Evolutionary conservation across 352 stramenopile genomes (phyloP), one percentile per base, ranked within the genome.

Genomic region (Phytophthora lateralis): DNA sequence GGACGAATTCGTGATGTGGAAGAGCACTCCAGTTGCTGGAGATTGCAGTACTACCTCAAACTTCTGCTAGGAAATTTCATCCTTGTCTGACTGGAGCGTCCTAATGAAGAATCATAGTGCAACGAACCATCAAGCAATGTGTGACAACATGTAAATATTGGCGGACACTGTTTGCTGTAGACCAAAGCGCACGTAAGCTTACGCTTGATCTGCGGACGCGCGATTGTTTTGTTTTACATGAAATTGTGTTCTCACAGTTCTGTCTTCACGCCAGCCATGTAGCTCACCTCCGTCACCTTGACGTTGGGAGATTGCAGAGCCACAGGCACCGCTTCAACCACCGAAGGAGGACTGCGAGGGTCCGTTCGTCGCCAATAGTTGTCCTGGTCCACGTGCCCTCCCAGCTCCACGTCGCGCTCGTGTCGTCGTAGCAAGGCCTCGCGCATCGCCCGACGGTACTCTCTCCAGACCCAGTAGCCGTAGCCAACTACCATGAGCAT

Each of bases 1-100:
- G 12, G 73, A 81, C 20, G 55, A 66, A 20, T 81, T 81, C 20
- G 46, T 68, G 1, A 76, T 81, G 58, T 66, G 45, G 56, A 80
- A 80, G 58, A 63, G 51, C 6, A 27, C 26, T 24, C 10, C 43
- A 11, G 14, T 6, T 8, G 39, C 17, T 20, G 26, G 51, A 58
- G 18, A 47, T 20, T 43, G 18, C n/a, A 50, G 21, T 24, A 17
- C 29, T 10, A 59, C 18, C 15, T 5, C 4, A 4, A n/a, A 46
- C 18, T 46, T 5, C 4, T n/a, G 39, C 39, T 49, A 37, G 26
- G 26, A 30, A 30, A 6, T 30, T 2, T 30, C 26, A 6, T 30
- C 6, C 26, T 30, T 30, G 26, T 30, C 26, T 30, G 26, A 8
- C 26, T 30, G 26, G 4, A 30, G 26, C 26, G 6, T 30, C 7